phyloP scores from a whole-genome alignment of 495 filamentous ascomycete genomes.

The Daldinia grandis region DNA sequence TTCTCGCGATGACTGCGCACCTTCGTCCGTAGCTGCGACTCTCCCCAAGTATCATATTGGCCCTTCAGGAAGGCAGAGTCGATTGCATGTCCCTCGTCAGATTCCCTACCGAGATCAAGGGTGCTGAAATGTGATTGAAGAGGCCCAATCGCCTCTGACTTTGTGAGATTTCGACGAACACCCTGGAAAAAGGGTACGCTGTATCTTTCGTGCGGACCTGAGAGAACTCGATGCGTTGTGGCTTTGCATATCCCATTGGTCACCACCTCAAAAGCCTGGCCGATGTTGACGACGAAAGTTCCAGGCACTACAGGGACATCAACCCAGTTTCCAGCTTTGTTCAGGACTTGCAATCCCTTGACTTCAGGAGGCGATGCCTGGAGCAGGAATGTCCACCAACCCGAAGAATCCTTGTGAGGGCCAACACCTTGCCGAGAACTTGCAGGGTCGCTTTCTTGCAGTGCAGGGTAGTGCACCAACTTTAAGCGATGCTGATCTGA shows the following conservation, averaged over 20 bases:
- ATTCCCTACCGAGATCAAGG: constrained; percentile 21
- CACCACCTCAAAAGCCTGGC: constrained; percentile 65
- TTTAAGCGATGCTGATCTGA: constrained; percentile 64
- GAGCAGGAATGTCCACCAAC: constrained; percentile 65
- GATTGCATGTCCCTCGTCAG: constrained; percentile 43
- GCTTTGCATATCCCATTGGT: constrained; percentile 62
- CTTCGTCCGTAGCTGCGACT: constrained; percentile 58
- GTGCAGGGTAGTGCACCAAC: constrained; percentile 59
- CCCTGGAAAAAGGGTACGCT: constrained; percentile 61
- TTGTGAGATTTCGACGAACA: constrained; percentile 51
- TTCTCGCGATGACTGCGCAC: constrained; percentile 55
- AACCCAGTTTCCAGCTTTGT: constrained; percentile 58
- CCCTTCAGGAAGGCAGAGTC: constrained; percentile 56
- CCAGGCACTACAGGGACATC: constrained; percentile 57
- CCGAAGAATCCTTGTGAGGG: constrained; percentile 65
- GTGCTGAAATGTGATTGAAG: constrained; percentile 45
- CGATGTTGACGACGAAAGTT: constrained; percentile 66
- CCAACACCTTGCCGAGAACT: constrained; percentile 58
- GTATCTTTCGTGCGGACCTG: constrained; percentile 47
- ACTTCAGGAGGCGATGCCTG: constrained; percentile 57
- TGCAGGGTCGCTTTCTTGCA: constrained; percentile 5
- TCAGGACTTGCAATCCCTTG: constrained; percentile 60
- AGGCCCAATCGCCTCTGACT: constrained; percentile 47
- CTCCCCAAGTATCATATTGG: constrained; percentile 57
- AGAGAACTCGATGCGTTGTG: constrained; percentile 60